phyloP scores from a whole-genome alignment of 1,139 yeast genomes.

The Suzukiozyma palmioleophila region DNA sequence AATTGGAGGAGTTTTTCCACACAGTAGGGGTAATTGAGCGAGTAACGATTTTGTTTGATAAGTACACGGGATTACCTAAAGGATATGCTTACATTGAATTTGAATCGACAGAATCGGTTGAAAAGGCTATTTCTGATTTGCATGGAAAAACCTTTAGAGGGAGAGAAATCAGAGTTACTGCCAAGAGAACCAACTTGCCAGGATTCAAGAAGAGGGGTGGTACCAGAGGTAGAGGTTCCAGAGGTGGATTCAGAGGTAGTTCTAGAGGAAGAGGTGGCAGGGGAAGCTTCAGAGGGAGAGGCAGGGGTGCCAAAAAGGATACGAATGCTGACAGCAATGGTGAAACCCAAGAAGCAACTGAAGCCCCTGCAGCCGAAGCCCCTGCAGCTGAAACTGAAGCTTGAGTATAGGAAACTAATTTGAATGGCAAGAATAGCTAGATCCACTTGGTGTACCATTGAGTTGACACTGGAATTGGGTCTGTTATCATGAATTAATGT shows the following conservation, averaged over 20 bases:
- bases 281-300: constrained; percentile 14
- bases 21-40: constrained; percentile 33
- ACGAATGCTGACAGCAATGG: constrained; percentile 8
- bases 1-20: constrained; percentile 35
- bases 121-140: constrained; percentile 32
- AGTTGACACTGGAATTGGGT: not conserved
- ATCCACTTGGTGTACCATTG: not conserved
- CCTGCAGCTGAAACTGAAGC: constrained; percentile 4
- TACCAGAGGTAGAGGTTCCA: constrained; percentile 15
- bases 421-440: too few relatives aligned
- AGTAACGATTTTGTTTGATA: constrained; percentile 38
- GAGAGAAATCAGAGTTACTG: constrained; percentile 32
- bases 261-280: constrained; percentile 9
- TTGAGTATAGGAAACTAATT: not conserved
- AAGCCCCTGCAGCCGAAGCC: constrained; percentile 4
- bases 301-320: constrained; percentile 8
- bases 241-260: constrained; percentile 7
- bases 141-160: constrained; percentile 33
- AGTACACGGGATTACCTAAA: constrained; percentile 35
- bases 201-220: constrained; percentile 25
- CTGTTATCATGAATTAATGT: not conserved
- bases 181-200: constrained; percentile 40
- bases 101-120: constrained; percentile 23
- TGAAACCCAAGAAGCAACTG: constrained; percentile 3
- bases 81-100: constrained; percentile 47